Conservation (phyloP, 108 stramenopile species). For the Skeletonema menzelii region DNA sequence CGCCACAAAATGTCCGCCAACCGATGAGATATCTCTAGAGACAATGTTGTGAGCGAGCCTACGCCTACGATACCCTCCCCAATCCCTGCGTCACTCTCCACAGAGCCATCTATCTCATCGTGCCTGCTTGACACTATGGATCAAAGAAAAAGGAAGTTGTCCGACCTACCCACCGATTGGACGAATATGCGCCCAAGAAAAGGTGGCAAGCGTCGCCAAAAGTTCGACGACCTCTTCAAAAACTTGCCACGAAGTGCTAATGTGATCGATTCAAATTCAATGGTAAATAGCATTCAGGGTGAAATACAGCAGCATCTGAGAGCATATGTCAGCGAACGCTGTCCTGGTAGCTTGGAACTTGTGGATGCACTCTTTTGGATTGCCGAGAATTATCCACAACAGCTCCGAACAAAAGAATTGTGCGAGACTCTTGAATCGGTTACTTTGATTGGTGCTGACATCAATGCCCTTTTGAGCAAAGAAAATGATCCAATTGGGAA, state of each 20-base stretch:
- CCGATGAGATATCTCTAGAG: too few relatives aligned
- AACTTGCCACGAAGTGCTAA: slow-evolving; percentile 8
- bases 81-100: too few relatives aligned
- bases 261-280: slow-evolving; percentile 18
- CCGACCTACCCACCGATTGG: slow-evolving; percentile 15
- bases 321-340: slow-evolving; percentile 5
- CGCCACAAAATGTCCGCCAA: too few relatives aligned
- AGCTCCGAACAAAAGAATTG: slow-evolving; percentile 14
- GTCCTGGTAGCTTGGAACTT: slow-evolving; percentile 9
- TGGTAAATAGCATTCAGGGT: slow-evolving; percentile 1
- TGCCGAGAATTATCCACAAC: background rate
- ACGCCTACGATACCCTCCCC: too few relatives aligned
- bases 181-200: slow-evolving; percentile 2
- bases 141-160: background rate
- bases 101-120: too few relatives aligned
- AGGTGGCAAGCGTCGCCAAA: slow-evolving; percentile 14
- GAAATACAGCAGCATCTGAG: background rate
- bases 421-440: slow-evolving; percentile 15
- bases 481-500: slow-evolving; percentile 1
- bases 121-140: background rate
- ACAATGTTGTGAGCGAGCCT: too few relatives aligned
- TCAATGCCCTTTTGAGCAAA: slow-evolving; percentile 13
- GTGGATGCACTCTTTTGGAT: slow-evolving; percentile 16
- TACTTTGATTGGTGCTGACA: slow-evolving; percentile 10
- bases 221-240: slow-evolving; percentile 4